Evolutionary conservation across 306 rosid genomes (phyloP).

Genomic region (Psophocarpus tetragonolobus): DNA sequence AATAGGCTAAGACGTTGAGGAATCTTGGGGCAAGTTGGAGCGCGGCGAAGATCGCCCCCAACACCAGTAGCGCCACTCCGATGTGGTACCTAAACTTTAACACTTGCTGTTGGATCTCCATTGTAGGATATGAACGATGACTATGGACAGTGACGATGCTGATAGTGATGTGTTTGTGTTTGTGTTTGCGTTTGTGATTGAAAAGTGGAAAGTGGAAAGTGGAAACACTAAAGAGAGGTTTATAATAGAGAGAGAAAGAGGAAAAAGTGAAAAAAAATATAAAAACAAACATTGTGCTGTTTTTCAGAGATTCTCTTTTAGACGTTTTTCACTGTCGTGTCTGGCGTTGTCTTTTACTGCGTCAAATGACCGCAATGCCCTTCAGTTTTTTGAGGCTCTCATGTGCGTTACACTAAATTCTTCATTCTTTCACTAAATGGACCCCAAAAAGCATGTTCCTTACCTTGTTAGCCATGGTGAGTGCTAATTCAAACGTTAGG

Average conservation of each 20-base stretch:
- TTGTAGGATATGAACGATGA: neutral
- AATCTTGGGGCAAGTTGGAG: slow-evolving; percentile 51
- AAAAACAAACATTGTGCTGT: neutral
- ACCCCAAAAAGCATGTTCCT: no score
- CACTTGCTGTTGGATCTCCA: slow-evolving; percentile 66
- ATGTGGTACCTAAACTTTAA: slow-evolving; percentile 54
- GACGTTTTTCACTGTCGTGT: neutral
- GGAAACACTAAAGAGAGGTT: neutral
- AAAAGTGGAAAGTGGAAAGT: neutral
- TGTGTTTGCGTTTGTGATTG: neutral
- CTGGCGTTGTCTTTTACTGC: no score
- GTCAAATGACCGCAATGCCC: neutral
- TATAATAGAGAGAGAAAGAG: neutral
- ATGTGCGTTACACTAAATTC: neutral
- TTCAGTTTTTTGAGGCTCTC: neutral
- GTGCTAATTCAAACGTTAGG: no score
- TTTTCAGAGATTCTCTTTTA: neutral
- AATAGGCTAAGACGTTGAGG: slow-evolving; percentile 57
- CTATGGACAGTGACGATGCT: neutral
- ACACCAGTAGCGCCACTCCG: slow-evolving; percentile 25
- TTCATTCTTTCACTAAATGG: neutral
- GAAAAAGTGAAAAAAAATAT: neutral
- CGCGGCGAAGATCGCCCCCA: slow-evolving; percentile 29
- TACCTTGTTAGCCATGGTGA: no score
- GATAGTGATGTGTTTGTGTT: neutral